Evolutionary conservation across 1,284 basidiomycete genomes (phyloP).

Genomic region (Schizopora paradoxa): DNA sequence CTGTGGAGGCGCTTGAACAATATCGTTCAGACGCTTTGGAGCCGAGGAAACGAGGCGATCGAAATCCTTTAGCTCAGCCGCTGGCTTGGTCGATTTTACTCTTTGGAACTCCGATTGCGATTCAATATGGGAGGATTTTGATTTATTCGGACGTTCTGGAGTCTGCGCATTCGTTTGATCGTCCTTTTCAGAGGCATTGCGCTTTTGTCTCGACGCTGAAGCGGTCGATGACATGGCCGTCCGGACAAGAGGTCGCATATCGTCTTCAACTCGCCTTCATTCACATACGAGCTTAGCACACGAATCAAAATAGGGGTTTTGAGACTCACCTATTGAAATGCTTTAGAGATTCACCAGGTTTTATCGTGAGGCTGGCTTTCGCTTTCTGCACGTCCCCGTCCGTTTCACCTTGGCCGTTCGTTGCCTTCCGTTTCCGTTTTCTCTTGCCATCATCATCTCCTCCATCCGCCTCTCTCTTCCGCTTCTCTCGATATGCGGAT

Average conservation of each 20-base stretch:
- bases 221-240: conserved; percentile 54
- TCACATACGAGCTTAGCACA: conserved; percentile 3
- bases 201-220: conserved; percentile 33
- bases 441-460: conserved; percentile 17
- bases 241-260: conserved; percentile 58
- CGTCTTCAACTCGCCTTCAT: conserved; percentile 61
- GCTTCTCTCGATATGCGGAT: conserved; percentile 47
- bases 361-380: conserved; percentile 39
- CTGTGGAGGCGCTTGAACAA: conserved; percentile 60
- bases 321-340: conserved; percentile 65
- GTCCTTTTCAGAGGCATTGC: conserved; percentile 20
- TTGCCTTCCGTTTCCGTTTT: conserved; percentile 35
- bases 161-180: conserved; percentile 10
- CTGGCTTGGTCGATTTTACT: conserved; percentile 26
- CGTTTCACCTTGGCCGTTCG: conserved; percentile 21
- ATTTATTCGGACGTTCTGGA: conserved; percentile 15
- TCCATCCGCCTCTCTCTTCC: conserved; percentile 35
- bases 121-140: conserved; percentile 15
- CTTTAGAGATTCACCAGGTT: conserved; percentile 61
- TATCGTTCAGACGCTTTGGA: conserved; percentile 63
- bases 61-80: conserved; percentile 54
- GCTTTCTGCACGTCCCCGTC: conserved; percentile 22
- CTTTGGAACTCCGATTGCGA: conserved; percentile 13
- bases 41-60: conserved; percentile 44
- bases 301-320: conserved; percentile 5